Evolutionary conservation across 768 basidiomycete species (phyloP).

Genomic region (Tricholoma terreum): DNA sequence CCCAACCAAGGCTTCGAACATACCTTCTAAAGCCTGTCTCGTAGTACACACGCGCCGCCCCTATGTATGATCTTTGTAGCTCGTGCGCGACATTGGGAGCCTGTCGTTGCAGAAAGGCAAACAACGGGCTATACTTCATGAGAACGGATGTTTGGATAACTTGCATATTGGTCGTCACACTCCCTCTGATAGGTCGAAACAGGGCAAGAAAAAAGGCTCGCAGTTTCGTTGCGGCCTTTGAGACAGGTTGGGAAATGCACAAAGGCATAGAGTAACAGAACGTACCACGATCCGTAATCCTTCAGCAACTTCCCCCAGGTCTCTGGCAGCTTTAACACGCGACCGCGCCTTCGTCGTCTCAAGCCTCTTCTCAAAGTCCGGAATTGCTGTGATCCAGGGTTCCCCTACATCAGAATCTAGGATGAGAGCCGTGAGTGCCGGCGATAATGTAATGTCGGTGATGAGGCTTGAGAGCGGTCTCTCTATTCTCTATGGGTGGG

Average conservation of each 20-base stretch:
- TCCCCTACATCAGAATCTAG: conserved; percentile 85
- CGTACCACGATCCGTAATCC: conserved; percentile 86
- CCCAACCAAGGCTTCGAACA: conserved; percentile 70
- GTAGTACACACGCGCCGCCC: conserved; percentile 84
- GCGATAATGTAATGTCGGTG: conserved; percentile 78
- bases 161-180: conserved; percentile 89
- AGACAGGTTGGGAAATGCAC: background rate
- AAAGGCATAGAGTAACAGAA: conserved; percentile 7
- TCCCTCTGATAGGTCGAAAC: conserved; percentile 77
- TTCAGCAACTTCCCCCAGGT: conserved; percentile 79
- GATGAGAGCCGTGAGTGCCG: conserved; percentile 68
- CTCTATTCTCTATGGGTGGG: conserved; percentile 72
- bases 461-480: conserved; percentile 81
- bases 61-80: conserved; percentile 82
- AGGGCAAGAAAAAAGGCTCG: conserved; percentile 82
- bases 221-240: conserved; percentile 84
- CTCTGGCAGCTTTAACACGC: conserved; percentile 83
- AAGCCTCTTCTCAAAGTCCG: conserved; percentile 77
- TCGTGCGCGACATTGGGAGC: conserved; percentile 81
- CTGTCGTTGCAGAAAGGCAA: conserved; percentile 81
- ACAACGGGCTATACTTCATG: conserved; percentile 79
- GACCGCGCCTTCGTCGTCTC: conserved; percentile 66
- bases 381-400: conserved; percentile 80
- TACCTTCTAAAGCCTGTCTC: conserved; percentile 96
- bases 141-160: conserved; percentile 87